Base-by-base conservation (phyloP, 2,329 filamentous ascomycete species). In the Torrubiella hemipterigena region DNA sequence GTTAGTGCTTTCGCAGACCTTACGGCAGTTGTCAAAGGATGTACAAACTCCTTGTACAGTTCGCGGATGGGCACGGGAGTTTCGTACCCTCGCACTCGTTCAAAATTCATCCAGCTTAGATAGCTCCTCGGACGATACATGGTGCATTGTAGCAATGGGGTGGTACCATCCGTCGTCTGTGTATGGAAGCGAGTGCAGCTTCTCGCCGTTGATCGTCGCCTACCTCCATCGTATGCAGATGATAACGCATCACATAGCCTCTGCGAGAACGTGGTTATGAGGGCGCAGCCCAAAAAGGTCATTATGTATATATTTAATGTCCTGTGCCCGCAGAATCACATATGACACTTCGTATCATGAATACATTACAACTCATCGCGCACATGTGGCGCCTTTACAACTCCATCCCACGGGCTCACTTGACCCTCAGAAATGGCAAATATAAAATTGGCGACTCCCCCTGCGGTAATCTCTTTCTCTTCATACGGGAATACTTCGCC, bases 181-280 rank as follows among this genome's bases (percentile, higher is more conserved):
- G 36, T 58, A 71, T 2, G 60, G 56, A n/a, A 73, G 45, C 2
- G 59, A 68, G 29, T 55, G 50, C 3, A 65, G 67, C 37, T 70
- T 71, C 42, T 73, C 66, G 38, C 65, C 67, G 38, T 73, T 70
- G 40, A 71, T 58, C 27, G 65, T 63, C 2, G 69, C 69, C 56
- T 61, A 68, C 51, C n/a, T n/a, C n/a, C n/a, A n/a, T n/a, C n/a
- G n/a, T n/a, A n/a, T n/a, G n/a, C n/a, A n/a, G n/a, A n/a, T n/a
- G n/a, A n/a, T 67, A 38, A 16, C 14, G 8, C 12, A 19, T 17
- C 6, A 6, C 32, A 41, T 23, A 46, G 34, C 21, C 17, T 29
- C 30, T 27, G 10, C n/a, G n/a, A n/a, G n/a, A n/a, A n/a, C n/a
- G n/a, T n/a, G 14, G 7, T 9, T 19, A 12, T 8, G 27, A 7